Conservation (phyloP, 257 asterid genomes). For the Primulina huaijiensis region DNA sequence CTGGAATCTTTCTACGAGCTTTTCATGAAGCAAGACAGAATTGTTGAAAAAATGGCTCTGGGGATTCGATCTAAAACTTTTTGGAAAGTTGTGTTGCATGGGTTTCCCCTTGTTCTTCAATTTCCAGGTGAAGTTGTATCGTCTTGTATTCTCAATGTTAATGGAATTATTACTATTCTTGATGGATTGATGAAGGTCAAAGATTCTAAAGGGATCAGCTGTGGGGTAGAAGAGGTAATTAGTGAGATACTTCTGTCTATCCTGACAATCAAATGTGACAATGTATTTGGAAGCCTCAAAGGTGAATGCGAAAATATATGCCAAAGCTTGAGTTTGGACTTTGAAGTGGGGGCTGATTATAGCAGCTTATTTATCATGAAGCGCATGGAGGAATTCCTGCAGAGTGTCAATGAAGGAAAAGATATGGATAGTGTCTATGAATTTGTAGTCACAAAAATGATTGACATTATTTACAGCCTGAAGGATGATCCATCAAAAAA, state of each 20-base stretch:
- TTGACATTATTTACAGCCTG: constrained; percentile 61
- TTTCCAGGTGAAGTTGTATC: constrained; percentile 57
- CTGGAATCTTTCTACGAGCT: constrained; percentile 59
- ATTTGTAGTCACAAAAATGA: constrained; percentile 52
- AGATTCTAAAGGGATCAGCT: constrained; percentile 42
- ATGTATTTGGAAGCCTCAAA: constrained; percentile 65
- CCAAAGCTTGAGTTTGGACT: constrained; percentile 50
- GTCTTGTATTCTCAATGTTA: constrained; percentile 72
- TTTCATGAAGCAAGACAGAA: constrained; percentile 43
- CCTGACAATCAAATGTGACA: constrained; percentile 65
- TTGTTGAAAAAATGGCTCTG: constrained; percentile 50
- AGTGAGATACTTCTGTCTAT: constrained; percentile 67
- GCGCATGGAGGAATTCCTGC: constrained; percentile 73
- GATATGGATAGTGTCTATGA: constrained; percentile 62
- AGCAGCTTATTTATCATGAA: constrained; percentile 64
- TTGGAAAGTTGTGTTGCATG: constrained; percentile 80
- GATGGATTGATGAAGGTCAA: constrained; percentile 58
- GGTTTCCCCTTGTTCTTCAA: constrained; percentile 68
- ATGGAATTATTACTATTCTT: constrained; percentile 52
- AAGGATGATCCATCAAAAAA: constrained; percentile 51
- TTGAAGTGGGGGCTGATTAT: constrained; percentile 56
- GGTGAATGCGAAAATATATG: constrained; percentile 65
- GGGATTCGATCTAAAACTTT: constrained; percentile 61
- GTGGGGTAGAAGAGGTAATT: constrained; percentile 50
- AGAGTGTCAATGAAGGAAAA: constrained; percentile 35